Conservation (phyloP, 805 yeast species). For the Saccharomycopsis sp. region DNA sequence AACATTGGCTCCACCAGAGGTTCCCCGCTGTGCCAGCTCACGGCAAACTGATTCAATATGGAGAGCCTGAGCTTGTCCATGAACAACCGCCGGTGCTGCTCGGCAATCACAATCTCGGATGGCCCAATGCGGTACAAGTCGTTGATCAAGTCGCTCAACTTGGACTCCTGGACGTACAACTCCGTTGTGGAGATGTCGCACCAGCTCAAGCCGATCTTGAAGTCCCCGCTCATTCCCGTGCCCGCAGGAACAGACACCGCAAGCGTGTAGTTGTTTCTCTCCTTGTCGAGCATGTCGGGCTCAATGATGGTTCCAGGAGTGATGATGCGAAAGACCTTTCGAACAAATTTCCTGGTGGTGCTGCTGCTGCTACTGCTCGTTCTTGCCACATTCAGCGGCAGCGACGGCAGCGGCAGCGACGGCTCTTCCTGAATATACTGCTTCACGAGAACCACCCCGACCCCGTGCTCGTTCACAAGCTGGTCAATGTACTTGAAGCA, state of each 20-base stretch:
- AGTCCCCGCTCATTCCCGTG: constrained; percentile 32
- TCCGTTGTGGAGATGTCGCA: constrained; percentile 81
- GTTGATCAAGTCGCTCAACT: constrained; percentile 50
- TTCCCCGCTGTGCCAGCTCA: constrained; percentile 10
- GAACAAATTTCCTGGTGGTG: constrained; percentile 35
- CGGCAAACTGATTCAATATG: constrained; percentile 5
- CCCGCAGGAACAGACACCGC: constrained; percentile 53
- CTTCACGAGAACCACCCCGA: constrained; percentile 77
- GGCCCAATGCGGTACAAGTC: constrained; percentile 76
- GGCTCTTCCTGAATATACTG: constrained; percentile 32
- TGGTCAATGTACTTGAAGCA: constrained; percentile 64
- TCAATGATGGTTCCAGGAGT: constrained; percentile 92
- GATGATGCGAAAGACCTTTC: constrained; percentile 71
- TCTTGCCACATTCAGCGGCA: no score
- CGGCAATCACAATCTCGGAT: constrained; percentile 60
- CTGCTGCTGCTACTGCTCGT: no score
- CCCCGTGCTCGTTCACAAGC: constrained; percentile 59
- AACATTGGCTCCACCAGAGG: no score
- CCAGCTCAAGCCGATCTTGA: constrained; percentile 73
- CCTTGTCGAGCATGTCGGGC: constrained; percentile 70
- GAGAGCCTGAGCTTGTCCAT: background rate
- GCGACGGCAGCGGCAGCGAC: no score
- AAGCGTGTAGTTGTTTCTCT: constrained; percentile 60
- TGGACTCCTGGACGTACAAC: constrained; percentile 57
- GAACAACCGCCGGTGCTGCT: constrained; percentile 29